phyloP scores from a whole-genome alignment of 371 early-diverging fungal species.

The Mortierella sp. region DNA sequence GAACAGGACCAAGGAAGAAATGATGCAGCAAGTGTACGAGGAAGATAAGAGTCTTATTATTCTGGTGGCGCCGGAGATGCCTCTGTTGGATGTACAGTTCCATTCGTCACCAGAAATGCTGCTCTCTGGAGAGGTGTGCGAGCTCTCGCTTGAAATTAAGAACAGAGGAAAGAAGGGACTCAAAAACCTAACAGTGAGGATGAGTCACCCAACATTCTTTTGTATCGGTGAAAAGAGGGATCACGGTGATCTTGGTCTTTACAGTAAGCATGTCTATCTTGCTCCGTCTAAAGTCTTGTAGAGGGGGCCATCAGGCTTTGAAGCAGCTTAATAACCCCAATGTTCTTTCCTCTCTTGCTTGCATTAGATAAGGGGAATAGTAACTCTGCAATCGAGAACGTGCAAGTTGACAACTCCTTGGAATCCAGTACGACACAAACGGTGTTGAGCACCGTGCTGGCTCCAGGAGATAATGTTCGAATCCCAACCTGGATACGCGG shows the following conservation, averaged over 20 bases:
- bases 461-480: conserved; percentile 74
- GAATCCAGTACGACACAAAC: conserved; percentile 16
- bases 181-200: conserved; percentile 73
- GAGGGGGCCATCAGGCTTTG: not conserved
- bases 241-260: conserved; percentile 40
- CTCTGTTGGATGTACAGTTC: conserved; percentile 81
- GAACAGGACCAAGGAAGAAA: conserved; percentile 77
- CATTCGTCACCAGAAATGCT: conserved; percentile 81
- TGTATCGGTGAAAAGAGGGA: conserved; percentile 67
- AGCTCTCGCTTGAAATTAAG: conserved; percentile 76
- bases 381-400: conserved; percentile 9
- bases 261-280: conserved; percentile 29
- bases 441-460: conserved; percentile 59
- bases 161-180: conserved; percentile 87
- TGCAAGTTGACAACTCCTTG: conserved; percentile 48
- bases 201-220: conserved; percentile 91
- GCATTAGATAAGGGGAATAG: conserved; percentile 24
- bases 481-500: conserved; percentile 93
- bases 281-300: not conserved
- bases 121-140: conserved; percentile 85
- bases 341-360: not conserved
- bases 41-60: conserved; percentile 77
- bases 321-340: not conserved
- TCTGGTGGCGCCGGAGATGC: conserved; percentile 85
- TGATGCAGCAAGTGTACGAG: conserved; percentile 67